Evolutionary conservation across 352 stramenopile species (phyloP), one percentile per base, ranked within the genome.

Genomic region (Phytophthora syringae): DNA sequence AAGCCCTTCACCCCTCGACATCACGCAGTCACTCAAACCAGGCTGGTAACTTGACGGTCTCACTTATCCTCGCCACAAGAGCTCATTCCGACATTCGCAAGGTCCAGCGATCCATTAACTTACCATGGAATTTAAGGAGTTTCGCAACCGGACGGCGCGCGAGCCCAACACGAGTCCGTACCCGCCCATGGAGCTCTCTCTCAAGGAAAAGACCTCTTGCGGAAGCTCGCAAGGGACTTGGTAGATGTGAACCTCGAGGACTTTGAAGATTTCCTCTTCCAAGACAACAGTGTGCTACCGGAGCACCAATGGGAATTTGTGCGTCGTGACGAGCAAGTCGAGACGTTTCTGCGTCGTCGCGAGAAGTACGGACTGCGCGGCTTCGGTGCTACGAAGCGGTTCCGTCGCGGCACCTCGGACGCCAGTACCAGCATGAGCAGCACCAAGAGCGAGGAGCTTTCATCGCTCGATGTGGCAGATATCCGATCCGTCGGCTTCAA

Each of bases 261-360:
- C 12, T 72, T 68, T 15, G 64, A 67, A 30, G 64, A 72, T 44
- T 72, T 72, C 32, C 58, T 68, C 21, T 64, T 64, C 28, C 44
- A 68, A 16, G 67, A 68, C 58, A 67, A 72, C 30, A 58, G 57
- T 13, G 37, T 60, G 22, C 52, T 72, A 12, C 64, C 64, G 12
- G 57, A 63, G 12, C 50, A 60, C 9, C 50, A 72, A 18, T 68
- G 64, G 64, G 58, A 60, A 32, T 72, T 72, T 10, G 43, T 68
- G n/a, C 64, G 64, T 60, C 57, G 64, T 51, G 64, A 72, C 45
- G 57, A 72, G 34, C 64, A 72, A 48, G 64, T 72, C 30, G 64
- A 72, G 44, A 72, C 64, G 37, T 72, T 43, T 40, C 45, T 72
- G 21, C 64, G 64, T 56, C 64, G 64, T 45, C 57, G 57, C 12